Evolutionary conservation across 2,329 filamentous ascomycete species (phyloP), one percentile per base, ranked within the genome.

Genomic region (Metarhizium anisopliae): DNA sequence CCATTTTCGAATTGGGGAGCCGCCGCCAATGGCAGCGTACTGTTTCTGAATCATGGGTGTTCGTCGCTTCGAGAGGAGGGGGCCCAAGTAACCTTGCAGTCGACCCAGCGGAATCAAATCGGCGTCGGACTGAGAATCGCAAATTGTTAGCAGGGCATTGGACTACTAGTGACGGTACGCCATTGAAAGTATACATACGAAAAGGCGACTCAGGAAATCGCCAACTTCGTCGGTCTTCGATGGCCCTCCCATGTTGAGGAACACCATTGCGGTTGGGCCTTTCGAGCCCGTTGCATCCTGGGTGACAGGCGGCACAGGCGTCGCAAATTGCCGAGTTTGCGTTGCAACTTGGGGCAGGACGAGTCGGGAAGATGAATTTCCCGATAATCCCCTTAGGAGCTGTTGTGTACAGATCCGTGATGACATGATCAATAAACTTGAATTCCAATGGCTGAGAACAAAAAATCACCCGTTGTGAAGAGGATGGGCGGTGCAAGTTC

Each of bases 1-100:
- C 95, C 95, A 99, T 71, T 95, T 95, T 63, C 93, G 86, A 69
- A 99, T 99, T 2, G 94, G 94, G 20, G 92, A 97, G n/a, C 94
- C 94, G 59, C 94, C 94, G 57, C 94, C 94, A 67, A 99, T 99
- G 55, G 86, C 91, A 18, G 89, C 83, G 69, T 99, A 99, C 70
- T 99, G 95, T 69, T 96, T 88, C 72, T 95, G 81, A 60, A 99
- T 99, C 76, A 97, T 99, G 32, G 94, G 92, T 1, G 94, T 99
- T 67, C 94, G 82, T 63, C 93, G 83, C 53, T 80, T 82, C 20
- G 93, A 88, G 62, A 99, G 93, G 52, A 96, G 76, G 16, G 91
- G 90, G 2, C 93, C 94, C 36, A 99, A 77, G 70, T 97, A 97
- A 65, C 82, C 84, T 74, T 99, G 94, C 38, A 97, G 78, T 52